These are phyloP conservation scores for Cyclotella distinguenda DNA, from an alignment of 108 stramenopile genomes.

Conservation along the genomic window DNA sequence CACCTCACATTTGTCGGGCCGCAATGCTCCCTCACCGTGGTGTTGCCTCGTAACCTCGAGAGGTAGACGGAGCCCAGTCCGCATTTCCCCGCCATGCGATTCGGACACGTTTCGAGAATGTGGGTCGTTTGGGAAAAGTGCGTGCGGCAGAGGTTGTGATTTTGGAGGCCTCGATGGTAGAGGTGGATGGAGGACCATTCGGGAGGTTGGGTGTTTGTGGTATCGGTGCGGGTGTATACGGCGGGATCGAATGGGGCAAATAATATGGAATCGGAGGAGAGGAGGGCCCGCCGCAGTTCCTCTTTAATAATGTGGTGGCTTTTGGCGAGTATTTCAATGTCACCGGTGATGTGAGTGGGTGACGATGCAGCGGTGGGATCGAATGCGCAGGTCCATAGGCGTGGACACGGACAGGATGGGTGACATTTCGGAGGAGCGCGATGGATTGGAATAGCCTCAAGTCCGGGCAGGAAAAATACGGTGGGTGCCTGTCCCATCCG, in stretches of 20 bases:
- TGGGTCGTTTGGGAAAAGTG: conserved; percentile 36
- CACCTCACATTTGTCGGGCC: conserved; percentile 65
- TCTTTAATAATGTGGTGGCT: conserved; percentile 16
- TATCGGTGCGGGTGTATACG: conserved; percentile 20
- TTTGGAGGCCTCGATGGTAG: conserved; percentile 31
- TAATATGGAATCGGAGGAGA: background rate
- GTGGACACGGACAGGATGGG: conserved; percentile 31
- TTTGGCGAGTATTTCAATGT: conserved; percentile 28
- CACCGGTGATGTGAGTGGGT: conserved; percentile 24
- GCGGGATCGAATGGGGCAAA: conserved; percentile 38
- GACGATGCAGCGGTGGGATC: conserved; percentile 11
- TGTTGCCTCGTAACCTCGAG: conserved; percentile 43
- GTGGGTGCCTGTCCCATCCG: conserved; percentile 40
- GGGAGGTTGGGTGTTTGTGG: background rate
- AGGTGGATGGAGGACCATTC: conserved; percentile 49
- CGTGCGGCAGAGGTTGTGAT: conserved; percentile 22
- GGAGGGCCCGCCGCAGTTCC: conserved; percentile 17
- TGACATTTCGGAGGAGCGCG: background rate
- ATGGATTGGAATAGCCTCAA: conserved; percentile 39
- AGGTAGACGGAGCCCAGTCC: conserved; percentile 46
- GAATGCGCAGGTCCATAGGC: conserved; percentile 37
- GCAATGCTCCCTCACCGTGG: conserved; percentile 52
- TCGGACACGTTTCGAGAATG: conserved; percentile 45
- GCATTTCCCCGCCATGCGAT: conserved; percentile 47
- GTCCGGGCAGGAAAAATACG: conserved; percentile 34